These are phyloP conservation scores for Penicillium goetzii DNA, from an alignment of 495 filamentous ascomycete species.

Conservation along the genomic window DNA sequence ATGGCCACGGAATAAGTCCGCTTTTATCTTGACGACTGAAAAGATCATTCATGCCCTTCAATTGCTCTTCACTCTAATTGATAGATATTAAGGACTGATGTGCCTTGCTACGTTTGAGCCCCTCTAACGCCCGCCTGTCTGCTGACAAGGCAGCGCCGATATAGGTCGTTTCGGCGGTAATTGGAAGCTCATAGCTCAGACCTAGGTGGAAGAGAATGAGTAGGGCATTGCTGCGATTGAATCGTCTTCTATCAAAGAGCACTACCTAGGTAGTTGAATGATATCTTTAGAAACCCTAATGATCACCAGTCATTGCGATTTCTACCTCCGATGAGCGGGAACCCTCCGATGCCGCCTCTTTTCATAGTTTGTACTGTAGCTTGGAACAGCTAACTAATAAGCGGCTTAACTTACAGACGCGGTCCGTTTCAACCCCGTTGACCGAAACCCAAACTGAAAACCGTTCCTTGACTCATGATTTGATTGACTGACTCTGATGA, in stretches of 20 bases:
- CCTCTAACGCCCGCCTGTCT: background rate
- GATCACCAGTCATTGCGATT: background rate
- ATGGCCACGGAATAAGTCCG: background rate
- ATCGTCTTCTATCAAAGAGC: background rate
- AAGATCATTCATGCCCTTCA: background rate
- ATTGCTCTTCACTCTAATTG: background rate
- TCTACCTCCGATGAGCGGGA: constrained; percentile 1
- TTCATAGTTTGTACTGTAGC: background rate
- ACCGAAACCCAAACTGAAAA: background rate
- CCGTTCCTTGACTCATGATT: background rate
- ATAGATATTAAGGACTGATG: background rate
- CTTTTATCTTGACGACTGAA: background rate
- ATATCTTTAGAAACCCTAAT: background rate
- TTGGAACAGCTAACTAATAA: background rate
- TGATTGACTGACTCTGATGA: background rate
- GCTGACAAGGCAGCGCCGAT: background rate
- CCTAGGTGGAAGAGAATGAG: background rate
- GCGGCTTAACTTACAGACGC: background rate
- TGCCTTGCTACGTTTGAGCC: background rate
- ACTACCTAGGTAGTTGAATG: background rate
- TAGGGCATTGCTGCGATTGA: background rate
- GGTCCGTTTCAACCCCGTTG: background rate
- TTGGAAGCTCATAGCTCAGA: background rate
- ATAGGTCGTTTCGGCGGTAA: background rate
- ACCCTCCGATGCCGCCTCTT: background rate